Conservation (phyloP, 1,284 basidiomycete species). For the Naganishia sp. region DNA sequence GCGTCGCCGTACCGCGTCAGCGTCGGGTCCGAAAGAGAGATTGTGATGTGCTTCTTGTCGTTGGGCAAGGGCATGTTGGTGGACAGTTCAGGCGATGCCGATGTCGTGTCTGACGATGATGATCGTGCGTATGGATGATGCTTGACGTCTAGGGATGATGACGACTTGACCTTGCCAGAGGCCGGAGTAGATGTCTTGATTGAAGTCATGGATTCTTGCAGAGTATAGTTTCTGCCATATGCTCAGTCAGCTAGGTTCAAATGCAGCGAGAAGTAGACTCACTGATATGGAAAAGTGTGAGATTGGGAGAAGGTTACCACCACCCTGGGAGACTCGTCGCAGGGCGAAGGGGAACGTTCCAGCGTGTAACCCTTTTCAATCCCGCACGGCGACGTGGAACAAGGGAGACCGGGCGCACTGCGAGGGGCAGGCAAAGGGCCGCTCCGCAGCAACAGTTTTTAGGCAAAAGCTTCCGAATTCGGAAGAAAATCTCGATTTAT, state of each 20-base stretch:
- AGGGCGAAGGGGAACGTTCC: no score
- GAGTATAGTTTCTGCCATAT: not conserved
- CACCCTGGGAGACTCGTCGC: slow-evolving; percentile 5
- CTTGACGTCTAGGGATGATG: not conserved
- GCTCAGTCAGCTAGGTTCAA: not conserved
- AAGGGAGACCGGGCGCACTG: no score
- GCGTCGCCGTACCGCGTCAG: slow-evolving; percentile 26
- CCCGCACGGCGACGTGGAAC: no score
- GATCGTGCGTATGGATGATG: slow-evolving; percentile 18
- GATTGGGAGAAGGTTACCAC: slow-evolving; percentile 12
- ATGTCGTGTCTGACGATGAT: not conserved
- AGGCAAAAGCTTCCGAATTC: no score
- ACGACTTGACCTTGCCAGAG: slow-evolving; percentile 3
- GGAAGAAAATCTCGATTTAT: no score
- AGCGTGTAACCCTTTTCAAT: no score
- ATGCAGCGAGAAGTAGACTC: not conserved
- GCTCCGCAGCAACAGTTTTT: no score
- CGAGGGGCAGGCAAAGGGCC: no score
- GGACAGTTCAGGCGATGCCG: not conserved
- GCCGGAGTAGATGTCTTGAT: slow-evolving; percentile 10
- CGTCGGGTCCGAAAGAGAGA: slow-evolving; percentile 25
- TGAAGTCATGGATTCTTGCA: not conserved
- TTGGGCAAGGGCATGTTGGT: not conserved
- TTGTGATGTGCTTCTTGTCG: slow-evolving; percentile 26
- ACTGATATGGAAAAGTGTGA: not conserved